phyloP scores from a whole-genome alignment of 805 yeast species.

The Geotrichum ghanense region DNA sequence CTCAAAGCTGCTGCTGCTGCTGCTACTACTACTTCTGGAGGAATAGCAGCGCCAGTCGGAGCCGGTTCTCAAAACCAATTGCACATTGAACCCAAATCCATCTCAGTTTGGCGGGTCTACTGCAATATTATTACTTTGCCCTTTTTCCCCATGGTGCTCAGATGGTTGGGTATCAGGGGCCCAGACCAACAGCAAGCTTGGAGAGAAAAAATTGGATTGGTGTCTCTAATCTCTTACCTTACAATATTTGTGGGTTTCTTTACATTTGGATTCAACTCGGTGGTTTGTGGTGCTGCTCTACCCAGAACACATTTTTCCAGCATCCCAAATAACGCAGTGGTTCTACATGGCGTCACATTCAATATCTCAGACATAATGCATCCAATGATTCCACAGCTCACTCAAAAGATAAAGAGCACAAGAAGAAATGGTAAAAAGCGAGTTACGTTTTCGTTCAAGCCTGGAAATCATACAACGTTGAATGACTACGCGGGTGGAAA shows the following conservation, averaged over 20 bases:
- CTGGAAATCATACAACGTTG: conserved; percentile 37
- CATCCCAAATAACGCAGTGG: conserved; percentile 41
- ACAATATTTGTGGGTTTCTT: conserved; percentile 32
- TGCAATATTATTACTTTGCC: conserved; percentile 68
- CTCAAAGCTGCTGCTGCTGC: neutral
- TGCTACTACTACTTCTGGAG: neutral
- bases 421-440: conserved; percentile 23
- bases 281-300: conserved; percentile 40
- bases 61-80: neutral
- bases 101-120: conserved; percentile 51
- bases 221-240: conserved; percentile 49
- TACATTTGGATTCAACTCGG: conserved; percentile 54
- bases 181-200: conserved; percentile 73
- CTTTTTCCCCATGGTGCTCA: conserved; percentile 63
- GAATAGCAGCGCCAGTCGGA: neutral
- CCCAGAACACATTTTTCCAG: conserved; percentile 42
- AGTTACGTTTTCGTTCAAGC: conserved; percentile 39
- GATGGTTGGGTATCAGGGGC: conserved; percentile 51
- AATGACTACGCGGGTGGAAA: conserved; percentile 50
- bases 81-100: neutral
- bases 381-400: conserved; percentile 29
- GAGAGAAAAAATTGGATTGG: conserved; percentile 75
- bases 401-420: conserved; percentile 55
- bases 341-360: conserved; percentile 66
- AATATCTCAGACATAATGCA: conserved; percentile 50